Evolutionary conservation across 2,329 filamentous ascomycete species (phyloP), one percentile per base, ranked within the genome.

Genomic region (Lanzia echinophila): DNA sequence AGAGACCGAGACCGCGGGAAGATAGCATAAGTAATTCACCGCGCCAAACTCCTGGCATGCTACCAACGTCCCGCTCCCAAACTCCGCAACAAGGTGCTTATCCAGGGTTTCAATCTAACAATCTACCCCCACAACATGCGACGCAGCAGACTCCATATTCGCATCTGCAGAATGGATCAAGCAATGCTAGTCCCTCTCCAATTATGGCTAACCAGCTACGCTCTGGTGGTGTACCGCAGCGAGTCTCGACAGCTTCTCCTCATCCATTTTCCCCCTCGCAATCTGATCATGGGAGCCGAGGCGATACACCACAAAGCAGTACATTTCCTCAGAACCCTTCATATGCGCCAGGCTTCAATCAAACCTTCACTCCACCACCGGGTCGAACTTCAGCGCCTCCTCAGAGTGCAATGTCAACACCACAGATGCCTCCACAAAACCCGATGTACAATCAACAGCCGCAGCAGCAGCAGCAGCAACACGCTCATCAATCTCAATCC

Each of bases 231-330:
- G 83, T 87, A 13, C 84, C 86, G 38, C 88, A 90, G 67, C 78
- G 90, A 65, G 89, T 97, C 70, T 87, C 90, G 60, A 96, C 92
- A 44, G 87, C 90, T 42, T 97, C 94, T 32, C 92, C 94, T 3
- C 92, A 94, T 70, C 89, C 90, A 1, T 96, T 95, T 69, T 91
- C 88, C 1, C 88, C 89, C 11, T 82, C 86, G 15, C 83, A 87
- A 5, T 86, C 87, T 22, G 88, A 94, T 58, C 86, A 89, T 62
- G 79, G 77, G 28, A 82, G 83, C 63, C 72, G 78, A 54, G 76
- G 79, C 33, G 77, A 77, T 54, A 90, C 87, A 8, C 86, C 88
- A 0, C 88, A 91, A 66, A 87, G 84, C 41, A 83, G 79, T 59
- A 77, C 79, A n/a, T 90, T 83, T 62, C 81, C 85, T 72, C 81